A percentile compares a stretch with the other conserved stretches of the same genome.
These are phyloP conservation scores for Blepharisma undulans DNA, from an alignment of 169 alveolate genomes.

Conservation along the genomic window DNA sequence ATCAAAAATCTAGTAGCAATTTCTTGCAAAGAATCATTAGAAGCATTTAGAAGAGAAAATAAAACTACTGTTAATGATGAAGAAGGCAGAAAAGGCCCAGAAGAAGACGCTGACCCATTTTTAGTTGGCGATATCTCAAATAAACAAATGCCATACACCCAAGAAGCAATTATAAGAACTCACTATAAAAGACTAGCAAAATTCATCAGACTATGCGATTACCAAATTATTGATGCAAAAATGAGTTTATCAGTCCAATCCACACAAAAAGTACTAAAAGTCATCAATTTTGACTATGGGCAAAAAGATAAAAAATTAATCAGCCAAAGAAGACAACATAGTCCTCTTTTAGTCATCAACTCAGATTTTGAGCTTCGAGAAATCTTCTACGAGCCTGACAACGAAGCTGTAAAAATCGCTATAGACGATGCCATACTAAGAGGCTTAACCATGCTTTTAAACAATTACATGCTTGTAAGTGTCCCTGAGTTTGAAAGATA, in stretches of 20 bases:
- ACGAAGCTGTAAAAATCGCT: slow-evolving; percentile 44
- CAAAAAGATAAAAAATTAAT: neutral
- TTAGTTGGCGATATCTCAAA: slow-evolving; percentile 76
- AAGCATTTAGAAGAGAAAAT: slow-evolving; percentile 64
- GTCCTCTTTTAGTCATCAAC: slow-evolving; percentile 50
- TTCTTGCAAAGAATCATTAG: slow-evolving; percentile 57
- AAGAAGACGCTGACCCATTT: slow-evolving; percentile 71
- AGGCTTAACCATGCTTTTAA: slow-evolving; percentile 48
- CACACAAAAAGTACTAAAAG: slow-evolving; percentile 44
- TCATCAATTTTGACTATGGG: slow-evolving; percentile 23
- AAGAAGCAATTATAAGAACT: slow-evolving; percentile 92
- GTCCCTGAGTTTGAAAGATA: slow-evolving; percentile 48
- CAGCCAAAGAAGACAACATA: slow-evolving; percentile 43
- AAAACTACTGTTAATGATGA: slow-evolving; percentile 61
- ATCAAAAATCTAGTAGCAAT: slow-evolving; percentile 52
- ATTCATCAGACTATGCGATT: slow-evolving; percentile 88
- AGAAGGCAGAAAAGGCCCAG: slow-evolving; percentile 37
- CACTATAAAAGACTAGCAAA: slow-evolving; percentile 89
- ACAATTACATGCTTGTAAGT: slow-evolving; percentile 50
- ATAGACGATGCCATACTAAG: slow-evolving; percentile 51
- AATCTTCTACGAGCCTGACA: slow-evolving; percentile 43
- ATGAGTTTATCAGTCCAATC: slow-evolving; percentile 69
- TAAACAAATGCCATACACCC: slow-evolving; percentile 87
- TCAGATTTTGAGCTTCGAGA: slow-evolving; percentile 32
- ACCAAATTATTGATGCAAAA: slow-evolving; percentile 84